These are phyloP conservation scores for Begonia masoniana DNA, from an alignment of 306 rosid genomes.

Conservation along the genomic window DNA sequence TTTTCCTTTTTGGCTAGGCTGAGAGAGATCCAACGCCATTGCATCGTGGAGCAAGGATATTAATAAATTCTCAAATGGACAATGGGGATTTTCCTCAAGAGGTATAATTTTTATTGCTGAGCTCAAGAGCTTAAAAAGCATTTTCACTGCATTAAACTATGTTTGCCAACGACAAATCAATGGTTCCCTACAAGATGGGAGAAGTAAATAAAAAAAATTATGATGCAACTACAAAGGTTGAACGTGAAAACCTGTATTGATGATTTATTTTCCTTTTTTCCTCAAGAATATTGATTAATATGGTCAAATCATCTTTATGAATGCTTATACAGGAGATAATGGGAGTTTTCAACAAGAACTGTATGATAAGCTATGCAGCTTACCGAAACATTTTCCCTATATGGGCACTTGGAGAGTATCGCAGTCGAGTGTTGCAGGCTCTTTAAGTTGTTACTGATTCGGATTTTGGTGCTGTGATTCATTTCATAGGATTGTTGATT, in stretches of 20 bases:
- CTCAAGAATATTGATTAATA: too few relatives aligned
- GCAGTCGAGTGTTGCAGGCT: slow-evolving; percentile 15
- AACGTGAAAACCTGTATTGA: too few relatives aligned
- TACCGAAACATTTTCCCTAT: slow-evolving; percentile 20
- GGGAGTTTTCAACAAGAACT: slow-evolving; percentile 31
- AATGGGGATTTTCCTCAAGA: slow-evolving; percentile 26
- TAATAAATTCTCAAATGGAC: slow-evolving; percentile 19
- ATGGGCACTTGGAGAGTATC: slow-evolving; percentile 16
- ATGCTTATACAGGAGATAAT: slow-evolving; percentile 17
- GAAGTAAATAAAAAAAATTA: too few relatives aligned
- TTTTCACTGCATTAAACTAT: too few relatives aligned
- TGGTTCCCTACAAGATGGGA: too few relatives aligned
- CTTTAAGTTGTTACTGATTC: not conserved
- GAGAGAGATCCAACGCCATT: slow-evolving; percentile 21
- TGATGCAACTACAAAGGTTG: too few relatives aligned
- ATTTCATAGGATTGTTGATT: too few relatives aligned
- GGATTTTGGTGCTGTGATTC: too few relatives aligned
- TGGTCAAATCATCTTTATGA: too few relatives aligned
- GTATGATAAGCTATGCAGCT: slow-evolving; percentile 31
- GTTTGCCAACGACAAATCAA: too few relatives aligned
- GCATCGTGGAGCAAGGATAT: slow-evolving; percentile 18
- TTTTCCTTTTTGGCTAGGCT: slow-evolving; percentile 8
- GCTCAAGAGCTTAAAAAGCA: too few relatives aligned
- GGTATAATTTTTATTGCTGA: slow-evolving; percentile 4
- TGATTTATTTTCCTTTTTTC: too few relatives aligned